A percentile compares a stretch with the other conserved stretches of the same genome.
Conservation (phyloP, 495 filamentous ascomycete genomes). For the Astrothelium macrocarpum region DNA sequence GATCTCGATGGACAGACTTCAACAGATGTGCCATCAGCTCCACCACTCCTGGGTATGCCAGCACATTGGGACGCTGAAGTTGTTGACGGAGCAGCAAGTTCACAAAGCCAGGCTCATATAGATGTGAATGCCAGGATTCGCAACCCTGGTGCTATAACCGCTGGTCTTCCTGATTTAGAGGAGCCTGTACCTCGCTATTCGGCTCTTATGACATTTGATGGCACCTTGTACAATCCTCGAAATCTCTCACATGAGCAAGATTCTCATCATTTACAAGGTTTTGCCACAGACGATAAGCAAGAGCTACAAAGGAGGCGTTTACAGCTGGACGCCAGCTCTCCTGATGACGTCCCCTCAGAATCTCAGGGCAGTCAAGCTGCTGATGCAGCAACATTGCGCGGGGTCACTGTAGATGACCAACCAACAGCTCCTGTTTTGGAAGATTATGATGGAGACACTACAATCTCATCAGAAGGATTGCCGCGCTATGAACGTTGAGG, state of each 20-base stretch:
- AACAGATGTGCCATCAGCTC: constrained; percentile 21
- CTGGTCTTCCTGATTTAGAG: not conserved
- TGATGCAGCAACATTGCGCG: constrained; percentile 4
- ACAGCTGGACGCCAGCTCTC: constrained; percentile 62
- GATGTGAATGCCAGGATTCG: not conserved
- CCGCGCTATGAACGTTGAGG: not conserved
- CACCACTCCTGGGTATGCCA: constrained; percentile 13
- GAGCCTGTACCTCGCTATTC: not conserved
- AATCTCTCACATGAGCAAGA: constrained; percentile 20
- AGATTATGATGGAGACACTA: not conserved
- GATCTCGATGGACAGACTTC: constrained; percentile 6
- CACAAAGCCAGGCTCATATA: not conserved
- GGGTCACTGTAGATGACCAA: not conserved
- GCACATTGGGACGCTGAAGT: not conserved
- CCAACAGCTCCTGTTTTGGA: constrained; percentile 6
- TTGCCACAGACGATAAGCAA: constrained; percentile 64
- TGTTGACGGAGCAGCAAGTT: not conserved
- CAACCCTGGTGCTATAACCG: not conserved
- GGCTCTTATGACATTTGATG: not conserved
- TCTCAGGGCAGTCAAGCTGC: constrained; percentile 32
- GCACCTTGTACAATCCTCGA: not conserved
- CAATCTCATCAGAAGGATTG: not conserved
- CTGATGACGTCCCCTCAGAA: constrained; percentile 39
- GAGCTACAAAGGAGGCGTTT: constrained; percentile 71
- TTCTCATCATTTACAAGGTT: not conserved